Conservation (phyloP, 108 stramenopile species). For the Stephanodiscus triporus region DNA sequence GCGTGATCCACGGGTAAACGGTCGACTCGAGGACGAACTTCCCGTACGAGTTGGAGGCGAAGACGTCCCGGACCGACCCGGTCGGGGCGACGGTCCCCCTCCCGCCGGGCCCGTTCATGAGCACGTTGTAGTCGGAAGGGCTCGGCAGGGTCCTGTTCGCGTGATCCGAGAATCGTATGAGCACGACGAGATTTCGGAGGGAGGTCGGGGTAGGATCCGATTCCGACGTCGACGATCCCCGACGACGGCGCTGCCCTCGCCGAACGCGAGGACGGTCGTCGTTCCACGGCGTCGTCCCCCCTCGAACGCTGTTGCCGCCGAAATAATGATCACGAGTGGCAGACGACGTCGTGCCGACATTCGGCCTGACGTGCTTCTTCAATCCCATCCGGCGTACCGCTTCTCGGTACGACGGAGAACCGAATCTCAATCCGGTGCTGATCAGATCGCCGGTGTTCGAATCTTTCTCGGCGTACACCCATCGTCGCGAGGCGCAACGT, state of each 20-base stretch:
- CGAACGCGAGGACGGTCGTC: neutral
- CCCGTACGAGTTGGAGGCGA: conserved; percentile 47
- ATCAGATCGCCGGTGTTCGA: conserved; percentile 27
- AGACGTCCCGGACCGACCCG: conserved; percentile 43
- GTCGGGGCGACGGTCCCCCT: conserved; percentile 39
- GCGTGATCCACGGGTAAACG: conserved; percentile 43
- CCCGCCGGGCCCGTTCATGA: conserved; percentile 50
- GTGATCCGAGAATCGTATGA: conserved; percentile 66
- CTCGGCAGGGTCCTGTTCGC: conserved; percentile 39
- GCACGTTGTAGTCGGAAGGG: conserved; percentile 40
- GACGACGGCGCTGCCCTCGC: neutral
- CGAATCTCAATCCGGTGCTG: conserved; percentile 33
- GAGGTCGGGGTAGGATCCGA: conserved; percentile 6
- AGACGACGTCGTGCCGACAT: neutral
- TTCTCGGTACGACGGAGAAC: neutral
- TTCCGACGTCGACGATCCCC: conserved; percentile 11
- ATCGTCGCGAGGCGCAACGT: neutral
- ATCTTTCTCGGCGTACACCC: conserved; percentile 30
- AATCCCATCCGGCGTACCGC: neutral
- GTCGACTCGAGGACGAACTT: conserved; percentile 40
- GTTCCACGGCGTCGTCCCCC: too few relatives aligned
- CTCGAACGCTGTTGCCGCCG: too few relatives aligned
- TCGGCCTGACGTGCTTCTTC: conserved; percentile 27
- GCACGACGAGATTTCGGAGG: conserved; percentile 54
- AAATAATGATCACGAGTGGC: too few relatives aligned